Evolutionary conservation across 352 stramenopile genomes (phyloP).

Genomic region (Phytophthora multivora): DNA sequence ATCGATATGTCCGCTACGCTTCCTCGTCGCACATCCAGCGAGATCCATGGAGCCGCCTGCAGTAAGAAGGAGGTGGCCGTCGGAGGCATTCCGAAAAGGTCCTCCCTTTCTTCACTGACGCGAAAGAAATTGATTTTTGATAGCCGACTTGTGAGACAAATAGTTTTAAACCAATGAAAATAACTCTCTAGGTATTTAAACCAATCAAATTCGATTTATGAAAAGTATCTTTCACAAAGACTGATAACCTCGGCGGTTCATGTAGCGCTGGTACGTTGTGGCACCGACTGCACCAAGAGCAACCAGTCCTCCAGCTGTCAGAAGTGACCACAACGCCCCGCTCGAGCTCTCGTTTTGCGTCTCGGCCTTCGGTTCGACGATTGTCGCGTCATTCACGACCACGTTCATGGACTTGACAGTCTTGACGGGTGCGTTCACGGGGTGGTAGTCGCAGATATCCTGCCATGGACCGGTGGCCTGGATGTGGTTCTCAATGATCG

Average conservation of each 20-base stretch:
- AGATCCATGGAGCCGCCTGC: constrained; percentile 55
- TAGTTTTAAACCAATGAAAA: constrained; percentile 43
- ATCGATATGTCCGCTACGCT: constrained; percentile 56
- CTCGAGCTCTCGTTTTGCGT: not conserved
- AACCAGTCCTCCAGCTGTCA: constrained; percentile 43
- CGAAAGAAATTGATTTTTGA: constrained; percentile 25
- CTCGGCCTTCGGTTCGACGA: constrained; percentile 19
- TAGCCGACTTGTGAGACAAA: constrained; percentile 18
- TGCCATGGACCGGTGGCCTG: constrained; percentile 67
- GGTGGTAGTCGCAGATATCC: constrained; percentile 75
- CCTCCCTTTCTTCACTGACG: constrained; percentile 12
- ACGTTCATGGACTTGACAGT: constrained; percentile 34
- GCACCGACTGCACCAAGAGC: constrained; percentile 43
- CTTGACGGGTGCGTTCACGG: constrained; percentile 41
- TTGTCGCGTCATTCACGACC: constrained; percentile 31
- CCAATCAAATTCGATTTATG: constrained; percentile 7
- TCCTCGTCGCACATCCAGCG: constrained; percentile 55
- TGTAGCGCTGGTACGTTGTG: constrained; percentile 51
- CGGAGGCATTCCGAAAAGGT: constrained; percentile 4
- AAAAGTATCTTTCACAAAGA: constrained; percentile 27
- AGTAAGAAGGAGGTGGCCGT: constrained; percentile 55
- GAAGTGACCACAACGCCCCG: constrained; percentile 40
- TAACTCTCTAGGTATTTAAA: not conserved
- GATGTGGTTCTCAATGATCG: constrained; percentile 63
- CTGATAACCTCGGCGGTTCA: constrained; percentile 49